Base-by-base conservation (phyloP, 495 filamentous ascomycete genomes). In the Evansstolkia leycettana region DNA sequence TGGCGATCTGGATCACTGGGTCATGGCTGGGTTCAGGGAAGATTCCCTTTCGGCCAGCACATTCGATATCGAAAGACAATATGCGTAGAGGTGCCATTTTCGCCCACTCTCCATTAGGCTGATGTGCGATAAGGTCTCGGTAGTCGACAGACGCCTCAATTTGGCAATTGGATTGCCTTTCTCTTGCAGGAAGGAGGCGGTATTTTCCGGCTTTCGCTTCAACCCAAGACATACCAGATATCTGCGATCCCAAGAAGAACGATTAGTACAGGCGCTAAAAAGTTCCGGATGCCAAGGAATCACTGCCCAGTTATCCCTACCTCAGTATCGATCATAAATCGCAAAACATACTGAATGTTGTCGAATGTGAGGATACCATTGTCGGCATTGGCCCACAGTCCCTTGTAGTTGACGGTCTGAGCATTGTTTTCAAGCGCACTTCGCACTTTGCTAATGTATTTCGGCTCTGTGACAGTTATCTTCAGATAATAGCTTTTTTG, bases 21-120 rank as follows among this genome's bases (percentile, higher is more conserved):
- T 99, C 90, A 17, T 82, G 58, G 40, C 86, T 70, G 14, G 92
- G 73, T 58, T 96, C 89, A 3, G 90, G 90, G 53, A 99, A 99
- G 51, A 99, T 79, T 26, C 90, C 90, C 57, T 95, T 94, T 42
- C 90, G 83, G 17, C 90, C 90, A 40, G 90, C 92, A 53, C 90
- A 99, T 54, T 99, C 90, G 45, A 99, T 99, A 74, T 99, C 90
- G 43, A 99, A 95, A 2, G 88, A 95, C 10, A 99, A 58, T 34
- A 94, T 77, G 25, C 90, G 76, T 13, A 99, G 65, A 1, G 90
- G 90, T 0, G 90, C 92, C 84, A 99, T 96, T 60, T 94, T 99
- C 7, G 84, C 84, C 84, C 90, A 99, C 52, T 96, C 90, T 3
- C 88, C 90, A 38, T 83, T 80, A n/a, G 84, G 75, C 16, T 82